Base-by-base conservation (phyloP, 192 early-diverging fungal species). In the Spizellomyces punctatus region DNA sequence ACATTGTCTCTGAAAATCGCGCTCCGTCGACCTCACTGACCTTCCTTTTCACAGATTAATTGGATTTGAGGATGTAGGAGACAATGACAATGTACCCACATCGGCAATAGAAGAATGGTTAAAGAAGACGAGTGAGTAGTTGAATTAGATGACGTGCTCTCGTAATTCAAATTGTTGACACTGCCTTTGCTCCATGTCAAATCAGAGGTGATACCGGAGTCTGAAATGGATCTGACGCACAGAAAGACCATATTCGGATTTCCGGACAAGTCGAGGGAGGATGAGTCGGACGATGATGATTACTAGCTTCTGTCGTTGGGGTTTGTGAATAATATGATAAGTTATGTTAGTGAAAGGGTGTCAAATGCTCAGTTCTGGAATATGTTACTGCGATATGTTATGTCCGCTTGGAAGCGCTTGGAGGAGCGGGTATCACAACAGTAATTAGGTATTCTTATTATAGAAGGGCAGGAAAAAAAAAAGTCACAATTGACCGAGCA, bases 11-110 rank as follows among this genome's bases (percentile, higher is more conserved):
- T 46, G 17, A 50, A 55, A 6, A 7, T 10, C 6, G 16, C 47
- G n/a, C 6, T 73, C n/a, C 43, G 4, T n/a, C 54, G 4, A 3
- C 21, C n/a, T 63, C 10, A 7, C 46, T 22, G 7, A 27, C 41
- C 36, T 63, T 6, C 47, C 42, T 16, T 19, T 44, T n/a, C 45
- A 36, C 61, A 92, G 93, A 19, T 62, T 95, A 36, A 73, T 96
- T 67, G 97, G 97, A 0, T 99, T 99, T 84, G 97, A 99, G 36
- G 95, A 92, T 16, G 79, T 99, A 12, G 95, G 94, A 19, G 94
- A 92, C 69, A 88, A 80, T 8, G 97, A 99, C 75, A 79, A 82
- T 60, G 98, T 99, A 58, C 78, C 85, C 41, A 96, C 95, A 2
- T 76, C 86, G 16, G 63, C 81, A 36, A 79, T 99, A 2, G 96